A percentile compares a stretch with the other conserved stretches of the same genome.
phyloP scores from a whole-genome alignment of 1,284 basidiomycete genomes.

The Sporisorium iseilematis-ciliati region DNA sequence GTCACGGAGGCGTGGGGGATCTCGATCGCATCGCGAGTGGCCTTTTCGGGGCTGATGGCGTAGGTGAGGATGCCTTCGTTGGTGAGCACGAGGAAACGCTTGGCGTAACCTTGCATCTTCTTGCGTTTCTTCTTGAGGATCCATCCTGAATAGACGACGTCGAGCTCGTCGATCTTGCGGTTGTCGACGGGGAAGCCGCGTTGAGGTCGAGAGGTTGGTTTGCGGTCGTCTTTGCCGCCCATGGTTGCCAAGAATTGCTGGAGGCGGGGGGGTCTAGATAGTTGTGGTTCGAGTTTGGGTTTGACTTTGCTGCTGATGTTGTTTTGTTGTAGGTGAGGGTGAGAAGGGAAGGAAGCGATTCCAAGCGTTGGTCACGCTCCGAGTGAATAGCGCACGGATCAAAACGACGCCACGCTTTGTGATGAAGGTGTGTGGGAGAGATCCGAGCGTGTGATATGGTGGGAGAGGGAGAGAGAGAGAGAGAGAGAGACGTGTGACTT shows the following conservation, averaged over 20 bases:
- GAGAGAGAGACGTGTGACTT: background rate
- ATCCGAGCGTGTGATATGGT: conserved; percentile 6
- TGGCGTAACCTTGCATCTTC: conserved; percentile 70
- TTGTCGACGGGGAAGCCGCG: conserved; percentile 39
- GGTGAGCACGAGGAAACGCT: conserved; percentile 66
- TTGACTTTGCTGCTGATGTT: background rate
- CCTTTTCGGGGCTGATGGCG: conserved; percentile 60
- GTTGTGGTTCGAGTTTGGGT: background rate
- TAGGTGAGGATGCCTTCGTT: conserved; percentile 65
- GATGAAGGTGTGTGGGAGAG: background rate
- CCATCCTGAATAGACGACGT: conserved; percentile 65
- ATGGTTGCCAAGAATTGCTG: conserved; percentile 7
- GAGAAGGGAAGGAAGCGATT: too few relatives aligned
- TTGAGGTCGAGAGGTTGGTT: conserved; percentile 14
- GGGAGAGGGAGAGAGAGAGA: background rate
- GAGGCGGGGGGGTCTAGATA: background rate
- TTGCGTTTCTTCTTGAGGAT: conserved; percentile 70
- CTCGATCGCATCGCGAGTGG: conserved; percentile 64
- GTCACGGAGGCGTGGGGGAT: conserved; percentile 68
- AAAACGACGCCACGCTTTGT: background rate
- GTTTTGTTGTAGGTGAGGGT: background rate
- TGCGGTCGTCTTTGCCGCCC: conserved; percentile 36
- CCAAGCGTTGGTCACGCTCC: too few relatives aligned
- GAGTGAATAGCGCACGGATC: too few relatives aligned
- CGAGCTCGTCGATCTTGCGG: conserved; percentile 49